phyloP scores from a whole-genome alignment of 2,329 filamentous ascomycete species.

The Aspergillus ochraceoroseus region DNA sequence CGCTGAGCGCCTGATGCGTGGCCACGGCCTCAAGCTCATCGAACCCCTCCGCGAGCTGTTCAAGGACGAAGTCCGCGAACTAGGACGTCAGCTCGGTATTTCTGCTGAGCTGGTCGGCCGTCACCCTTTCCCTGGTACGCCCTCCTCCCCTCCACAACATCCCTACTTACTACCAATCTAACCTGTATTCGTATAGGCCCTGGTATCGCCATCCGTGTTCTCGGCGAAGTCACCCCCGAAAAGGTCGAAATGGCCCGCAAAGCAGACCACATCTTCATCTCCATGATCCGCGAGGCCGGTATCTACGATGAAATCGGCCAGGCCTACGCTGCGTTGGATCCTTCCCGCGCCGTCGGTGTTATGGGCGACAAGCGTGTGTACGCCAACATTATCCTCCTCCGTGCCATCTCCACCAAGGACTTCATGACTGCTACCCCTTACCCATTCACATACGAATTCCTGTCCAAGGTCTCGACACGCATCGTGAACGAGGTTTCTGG shows the following conservation, averaged over 20 bases:
- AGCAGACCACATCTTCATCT: slow-evolving; percentile 47
- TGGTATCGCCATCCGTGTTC: slow-evolving; percentile 70
- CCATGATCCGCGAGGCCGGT: slow-evolving; percentile 43
- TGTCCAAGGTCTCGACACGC: slow-evolving; percentile 59
- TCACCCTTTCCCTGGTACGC: slow-evolving; percentile 52
- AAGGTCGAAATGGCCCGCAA: slow-evolving; percentile 66
- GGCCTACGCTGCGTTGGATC: slow-evolving; percentile 64
- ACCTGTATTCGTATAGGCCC: too few species aligned
- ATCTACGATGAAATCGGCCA: slow-evolving; percentile 58
- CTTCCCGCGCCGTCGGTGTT: slow-evolving; percentile 56
- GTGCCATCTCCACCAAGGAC: slow-evolving; percentile 59
- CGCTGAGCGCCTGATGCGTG: slow-evolving; percentile 48
- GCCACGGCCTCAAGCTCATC: slow-evolving; percentile 50
- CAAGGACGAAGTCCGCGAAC: slow-evolving; percentile 72
- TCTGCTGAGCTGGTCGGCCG: slow-evolving; percentile 73
- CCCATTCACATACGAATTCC: slow-evolving; percentile 60
- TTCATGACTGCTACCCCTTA: slow-evolving; percentile 74
- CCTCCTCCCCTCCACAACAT: not conserved
- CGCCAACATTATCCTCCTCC: slow-evolving; percentile 57
- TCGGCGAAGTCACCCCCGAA: slow-evolving; percentile 78
- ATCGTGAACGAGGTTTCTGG: slow-evolving; percentile 75
- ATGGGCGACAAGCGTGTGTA: slow-evolving; percentile 64
- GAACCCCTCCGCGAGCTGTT: slow-evolving; percentile 76
- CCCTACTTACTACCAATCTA: slow-evolving; percentile 37
- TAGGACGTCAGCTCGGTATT: slow-evolving; percentile 67